phyloP scores from a whole-genome alignment of 2,329 filamentous ascomycete species.

The Fusarium praegraminearum region DNA sequence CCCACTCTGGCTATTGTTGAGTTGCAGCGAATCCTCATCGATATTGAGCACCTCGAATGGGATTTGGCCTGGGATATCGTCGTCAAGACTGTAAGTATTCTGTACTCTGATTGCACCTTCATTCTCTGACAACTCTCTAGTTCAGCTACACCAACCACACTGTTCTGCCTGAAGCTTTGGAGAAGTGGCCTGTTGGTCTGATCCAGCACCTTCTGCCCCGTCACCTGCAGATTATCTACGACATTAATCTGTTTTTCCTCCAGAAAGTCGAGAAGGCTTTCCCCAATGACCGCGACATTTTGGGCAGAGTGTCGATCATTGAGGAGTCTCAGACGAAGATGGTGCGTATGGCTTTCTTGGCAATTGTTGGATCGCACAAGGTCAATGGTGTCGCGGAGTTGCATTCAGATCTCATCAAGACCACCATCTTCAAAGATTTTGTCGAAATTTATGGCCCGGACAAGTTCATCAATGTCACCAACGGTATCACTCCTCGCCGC shows the following conservation, averaged over 20 bases:
- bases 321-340: conserved; percentile 98
- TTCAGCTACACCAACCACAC: conserved; percentile 99
- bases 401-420: conserved; percentile 97
- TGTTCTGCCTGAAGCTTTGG: conserved; percentile 93
- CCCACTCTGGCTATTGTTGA: conserved; percentile 97
- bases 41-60: conserved; percentile 92
- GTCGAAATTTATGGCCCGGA: conserved; percentile 94
- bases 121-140: conserved; percentile 49
- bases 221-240: conserved; percentile 97
- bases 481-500: conserved; percentile 93
- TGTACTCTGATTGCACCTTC: background rate
- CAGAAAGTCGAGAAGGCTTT: conserved; percentile 91
- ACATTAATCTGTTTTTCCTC: conserved; percentile 95
- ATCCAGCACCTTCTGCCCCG: conserved; percentile 93
- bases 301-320: conserved; percentile 92
- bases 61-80: conserved; percentile 90
- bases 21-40: conserved; percentile 90
- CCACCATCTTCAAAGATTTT: conserved; percentile 99
- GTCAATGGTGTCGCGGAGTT: conserved; percentile 98
- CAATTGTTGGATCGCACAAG: conserved; percentile 97
- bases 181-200: conserved; percentile 97
- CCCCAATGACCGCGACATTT: conserved; percentile 88
- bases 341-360: conserved; percentile 96
- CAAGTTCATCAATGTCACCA: conserved; percentile 99
- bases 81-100: conserved; percentile 68